Evolutionary conservation across 306 rosid species (phyloP).

Genomic region (Gillenia trifoliata): DNA sequence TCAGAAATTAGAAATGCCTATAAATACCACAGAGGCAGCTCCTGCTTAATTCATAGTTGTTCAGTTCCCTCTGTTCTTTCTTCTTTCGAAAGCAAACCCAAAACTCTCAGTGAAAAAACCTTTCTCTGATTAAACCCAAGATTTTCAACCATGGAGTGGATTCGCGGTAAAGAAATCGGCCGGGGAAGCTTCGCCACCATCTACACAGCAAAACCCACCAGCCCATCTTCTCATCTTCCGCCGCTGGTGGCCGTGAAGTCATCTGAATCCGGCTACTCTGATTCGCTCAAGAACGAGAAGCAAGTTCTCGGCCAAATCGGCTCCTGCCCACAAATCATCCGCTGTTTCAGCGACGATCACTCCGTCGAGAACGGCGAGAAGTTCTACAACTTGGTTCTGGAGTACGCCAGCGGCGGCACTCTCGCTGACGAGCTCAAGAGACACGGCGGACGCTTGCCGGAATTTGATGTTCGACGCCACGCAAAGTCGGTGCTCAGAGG

Average conservation of each 20-base stretch:
- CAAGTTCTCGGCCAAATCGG: conserved; percentile 37
- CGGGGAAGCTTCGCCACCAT: conserved; percentile 76
- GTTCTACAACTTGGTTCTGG: conserved; percentile 52
- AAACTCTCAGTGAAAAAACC: neutral
- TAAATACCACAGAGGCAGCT: neutral
- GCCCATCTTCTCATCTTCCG: neutral
- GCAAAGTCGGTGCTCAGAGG: conserved; percentile 48
- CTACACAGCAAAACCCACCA: conserved; percentile 31
- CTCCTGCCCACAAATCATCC: conserved; percentile 41
- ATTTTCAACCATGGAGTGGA: conserved; percentile 50
- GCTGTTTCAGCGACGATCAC: conserved; percentile 39
- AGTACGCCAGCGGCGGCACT: conserved; percentile 60
- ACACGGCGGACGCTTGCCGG: conserved; percentile 43
- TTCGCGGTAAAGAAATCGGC: conserved; percentile 68
- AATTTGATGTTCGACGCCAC: conserved; percentile 35
- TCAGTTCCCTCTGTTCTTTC: neutral
- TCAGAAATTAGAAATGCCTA: neutral
- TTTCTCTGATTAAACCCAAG: neutral
- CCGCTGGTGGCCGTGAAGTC: conserved; percentile 59
- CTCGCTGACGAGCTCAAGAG: conserved; percentile 44
- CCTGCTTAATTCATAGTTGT: neutral
- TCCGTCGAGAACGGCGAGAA: conserved; percentile 42
- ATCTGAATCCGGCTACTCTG: conserved; percentile 11
- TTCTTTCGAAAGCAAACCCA: neutral
- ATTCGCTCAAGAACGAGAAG: conserved; percentile 52